Percentiles rank a stretch among this genome's conserved stretches.
These are phyloP conservation scores for Fusarium sp. DNA, from an alignment of 2,329 filamentous ascomycete genomes.

Conservation along the genomic window DNA sequence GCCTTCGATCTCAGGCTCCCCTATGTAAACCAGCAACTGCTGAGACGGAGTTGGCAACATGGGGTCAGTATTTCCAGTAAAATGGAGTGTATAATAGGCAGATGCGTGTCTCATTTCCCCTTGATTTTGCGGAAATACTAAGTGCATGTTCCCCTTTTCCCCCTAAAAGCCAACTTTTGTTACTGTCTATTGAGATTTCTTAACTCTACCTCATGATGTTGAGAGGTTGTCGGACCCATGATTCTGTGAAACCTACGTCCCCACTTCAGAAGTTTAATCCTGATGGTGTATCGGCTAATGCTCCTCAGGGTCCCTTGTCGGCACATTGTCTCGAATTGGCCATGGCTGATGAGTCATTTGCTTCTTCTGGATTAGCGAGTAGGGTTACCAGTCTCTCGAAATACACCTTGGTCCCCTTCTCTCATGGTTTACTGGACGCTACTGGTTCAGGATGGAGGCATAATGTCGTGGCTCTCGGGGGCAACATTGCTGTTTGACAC, in stretches of 20 bases:
- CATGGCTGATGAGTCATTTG: background rate
- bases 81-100: background rate
- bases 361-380: background rate
- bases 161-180: background rate
- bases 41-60: background rate
- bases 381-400: background rate
- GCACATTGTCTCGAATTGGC: background rate
- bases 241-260: background rate
- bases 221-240: background rate
- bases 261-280: background rate
- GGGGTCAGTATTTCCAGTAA: background rate
- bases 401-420: background rate
- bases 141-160: background rate
- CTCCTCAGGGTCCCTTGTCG: background rate
- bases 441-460: background rate
- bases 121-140: background rate
- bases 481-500: background rate
- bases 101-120: background rate
- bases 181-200: background rate
- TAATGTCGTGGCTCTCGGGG: background rate
- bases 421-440: background rate
- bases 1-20: conserved; percentile 2
- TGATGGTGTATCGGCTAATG: background rate
- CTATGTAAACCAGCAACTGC: background rate
- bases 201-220: background rate